Conservation (phyloP, 305 asterid genomes). For the Fraxinus latifolia region DNA sequence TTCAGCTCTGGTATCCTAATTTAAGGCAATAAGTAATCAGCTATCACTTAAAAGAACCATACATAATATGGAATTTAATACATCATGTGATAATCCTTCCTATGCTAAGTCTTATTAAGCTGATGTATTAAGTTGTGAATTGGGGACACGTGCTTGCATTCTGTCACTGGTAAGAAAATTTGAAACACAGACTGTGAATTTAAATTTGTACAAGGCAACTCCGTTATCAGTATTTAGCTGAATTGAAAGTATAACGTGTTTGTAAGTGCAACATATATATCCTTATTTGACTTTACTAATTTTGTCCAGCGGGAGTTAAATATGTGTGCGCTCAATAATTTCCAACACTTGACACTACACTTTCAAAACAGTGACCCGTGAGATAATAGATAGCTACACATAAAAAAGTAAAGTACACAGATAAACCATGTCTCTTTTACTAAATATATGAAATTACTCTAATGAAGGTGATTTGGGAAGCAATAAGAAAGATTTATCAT, state of each 20-base stretch:
- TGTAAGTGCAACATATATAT: neutral
- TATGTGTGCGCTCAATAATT: neutral
- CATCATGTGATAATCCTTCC: neutral
- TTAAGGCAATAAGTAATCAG: slow-evolving; percentile 25
- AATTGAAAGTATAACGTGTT: neutral
- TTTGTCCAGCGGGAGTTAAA: neutral
- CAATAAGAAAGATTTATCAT: neutral
- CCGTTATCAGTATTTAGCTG: neutral
- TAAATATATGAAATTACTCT: neutral
- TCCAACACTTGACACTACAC: neutral
- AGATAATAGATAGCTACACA: neutral
- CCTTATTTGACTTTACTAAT: neutral
- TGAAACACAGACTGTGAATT: neutral
- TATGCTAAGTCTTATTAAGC: slow-evolving; percentile 4
- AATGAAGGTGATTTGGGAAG: neutral
- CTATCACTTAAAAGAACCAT: slow-evolving; percentile 10
- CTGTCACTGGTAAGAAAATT: neutral
- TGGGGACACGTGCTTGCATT: neutral
- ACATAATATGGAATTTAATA: slow-evolving; percentile 16
- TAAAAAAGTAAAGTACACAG: neutral
- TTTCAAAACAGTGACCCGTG: neutral
- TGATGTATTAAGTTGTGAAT: neutral
- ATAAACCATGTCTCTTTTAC: neutral
- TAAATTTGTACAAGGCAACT: neutral
- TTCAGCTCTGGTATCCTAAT: slow-evolving; percentile 89